phyloP scores from a whole-genome alignment of 495 filamentous ascomycete genomes.

The Penicillium manginii region DNA sequence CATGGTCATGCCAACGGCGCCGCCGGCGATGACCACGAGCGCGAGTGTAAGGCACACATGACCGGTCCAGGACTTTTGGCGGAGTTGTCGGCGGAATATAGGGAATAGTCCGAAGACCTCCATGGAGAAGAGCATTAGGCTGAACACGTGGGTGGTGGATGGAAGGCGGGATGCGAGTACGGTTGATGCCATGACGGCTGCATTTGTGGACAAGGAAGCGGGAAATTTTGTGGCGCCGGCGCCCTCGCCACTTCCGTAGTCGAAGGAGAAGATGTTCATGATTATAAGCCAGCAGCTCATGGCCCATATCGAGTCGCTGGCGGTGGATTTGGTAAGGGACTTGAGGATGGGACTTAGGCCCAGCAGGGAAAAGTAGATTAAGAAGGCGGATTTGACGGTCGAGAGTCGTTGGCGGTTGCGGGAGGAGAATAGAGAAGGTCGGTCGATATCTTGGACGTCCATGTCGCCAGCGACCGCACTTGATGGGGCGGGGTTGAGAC shows the following conservation, averaged over 20 bases:
- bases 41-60: slow-evolving; percentile 77
- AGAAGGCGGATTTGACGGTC: slow-evolving; percentile 84
- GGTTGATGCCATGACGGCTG: slow-evolving; percentile 91
- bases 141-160: slow-evolving; percentile 92
- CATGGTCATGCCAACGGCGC: slow-evolving; percentile 73
- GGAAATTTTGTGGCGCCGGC: slow-evolving; percentile 64
- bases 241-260: slow-evolving; percentile 74
- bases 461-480: slow-evolving; percentile 9
- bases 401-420: slow-evolving; percentile 68
- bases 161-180: slow-evolving; percentile 87
- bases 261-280: slow-evolving; percentile 97
- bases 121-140: slow-evolving; percentile 91
- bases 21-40: slow-evolving; percentile 79
- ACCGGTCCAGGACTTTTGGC: slow-evolving; percentile 80
- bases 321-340: slow-evolving; percentile 88
- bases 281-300: slow-evolving; percentile 90
- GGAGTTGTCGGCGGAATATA: slow-evolving; percentile 85
- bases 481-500: slow-evolving; percentile 17
- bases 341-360: slow-evolving; percentile 93
- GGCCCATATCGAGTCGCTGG: slow-evolving; percentile 92
- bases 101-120: slow-evolving; percentile 97
- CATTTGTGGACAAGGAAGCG: slow-evolving; percentile 89
- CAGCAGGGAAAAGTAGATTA: slow-evolving; percentile 90
- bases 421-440: slow-evolving; percentile 51
- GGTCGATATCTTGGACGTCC: slow-evolving; percentile 26